A percentile compares a stretch with the other conserved stretches of the same genome.
Evolutionary conservation across 768 basidiomycete genomes (phyloP).

Genomic region (Pleurotus cornucopiae): DNA sequence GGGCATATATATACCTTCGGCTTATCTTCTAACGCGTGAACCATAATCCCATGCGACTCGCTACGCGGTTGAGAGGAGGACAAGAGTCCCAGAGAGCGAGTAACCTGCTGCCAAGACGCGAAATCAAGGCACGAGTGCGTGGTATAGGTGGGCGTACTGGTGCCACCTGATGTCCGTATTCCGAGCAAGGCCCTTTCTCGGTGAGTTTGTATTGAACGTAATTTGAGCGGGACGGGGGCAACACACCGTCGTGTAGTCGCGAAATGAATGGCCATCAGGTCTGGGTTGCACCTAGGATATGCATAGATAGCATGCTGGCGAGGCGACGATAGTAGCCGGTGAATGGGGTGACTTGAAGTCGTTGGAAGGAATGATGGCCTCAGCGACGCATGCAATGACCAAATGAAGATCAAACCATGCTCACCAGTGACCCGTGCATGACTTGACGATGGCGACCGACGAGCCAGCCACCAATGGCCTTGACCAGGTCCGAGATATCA

Average conservation of each 20-base stretch:
- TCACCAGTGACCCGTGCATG: no score
- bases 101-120: background rate
- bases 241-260: no score
- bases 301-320: no score
- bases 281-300: no score
- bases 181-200: no score
- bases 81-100: background rate
- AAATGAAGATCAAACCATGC: background rate
- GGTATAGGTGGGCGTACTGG: no score
- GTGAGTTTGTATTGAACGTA: no score
- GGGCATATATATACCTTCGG: no score
- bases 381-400: background rate
- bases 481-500: slow-evolving; percentile 31
- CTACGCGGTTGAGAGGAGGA: background rate
- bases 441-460: slow-evolving; percentile 13
- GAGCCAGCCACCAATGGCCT: background rate
- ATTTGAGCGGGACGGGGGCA: no score
- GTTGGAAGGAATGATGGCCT: background rate
- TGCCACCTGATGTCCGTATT: no score
- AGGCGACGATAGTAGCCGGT: background rate
- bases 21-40: no score
- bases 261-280: background rate
- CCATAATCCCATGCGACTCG: background rate
- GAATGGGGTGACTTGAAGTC: background rate
- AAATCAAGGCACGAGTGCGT: background rate